A percentile compares a stretch with the other conserved stretches of the same genome.
phyloP scores from a whole-genome alignment of 805 yeast genomes.

The Pichia deserticola region DNA sequence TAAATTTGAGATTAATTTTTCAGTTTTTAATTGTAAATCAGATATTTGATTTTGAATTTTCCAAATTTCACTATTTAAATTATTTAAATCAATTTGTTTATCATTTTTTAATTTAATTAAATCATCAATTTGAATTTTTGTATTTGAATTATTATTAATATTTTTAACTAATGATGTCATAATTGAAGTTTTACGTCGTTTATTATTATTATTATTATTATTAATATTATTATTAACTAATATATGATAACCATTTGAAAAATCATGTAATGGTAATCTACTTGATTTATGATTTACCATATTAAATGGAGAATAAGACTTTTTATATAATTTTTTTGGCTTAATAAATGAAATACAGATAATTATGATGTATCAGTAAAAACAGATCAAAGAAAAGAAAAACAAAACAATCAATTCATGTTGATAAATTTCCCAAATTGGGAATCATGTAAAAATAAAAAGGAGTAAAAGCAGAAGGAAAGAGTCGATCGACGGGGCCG shows the following conservation, averaged over 20 bases:
- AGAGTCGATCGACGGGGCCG: too few relatives aligned
- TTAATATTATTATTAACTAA: too few relatives aligned
- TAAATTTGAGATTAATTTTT: conserved; percentile 23
- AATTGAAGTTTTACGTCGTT: background rate
- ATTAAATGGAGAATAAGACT: too few relatives aligned
- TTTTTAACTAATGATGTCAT: background rate
- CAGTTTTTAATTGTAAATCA: conserved; percentile 21
- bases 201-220: too few relatives aligned
- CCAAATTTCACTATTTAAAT: conserved; percentile 21
- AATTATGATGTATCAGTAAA: background rate
- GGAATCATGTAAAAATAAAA: too few relatives aligned
- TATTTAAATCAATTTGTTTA: conserved; percentile 19
- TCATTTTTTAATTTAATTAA: conserved; percentile 3
- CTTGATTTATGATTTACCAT: too few relatives aligned
- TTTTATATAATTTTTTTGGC: too few relatives aligned
- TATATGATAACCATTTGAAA: background rate
- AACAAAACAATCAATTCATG: too few relatives aligned
- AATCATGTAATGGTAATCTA: background rate
- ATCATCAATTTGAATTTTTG: conserved; percentile 1
- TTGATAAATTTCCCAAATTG: too few relatives aligned
- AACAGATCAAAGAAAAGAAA: too few relatives aligned
- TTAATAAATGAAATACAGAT: too few relatives aligned
- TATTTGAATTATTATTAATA: background rate
- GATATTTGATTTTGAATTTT: conserved; percentile 21
- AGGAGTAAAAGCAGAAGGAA: too few relatives aligned